Evolutionary conservation across 2,329 filamentous ascomycete genomes (phyloP).

Genomic region (Diplodia intermedia): DNA sequence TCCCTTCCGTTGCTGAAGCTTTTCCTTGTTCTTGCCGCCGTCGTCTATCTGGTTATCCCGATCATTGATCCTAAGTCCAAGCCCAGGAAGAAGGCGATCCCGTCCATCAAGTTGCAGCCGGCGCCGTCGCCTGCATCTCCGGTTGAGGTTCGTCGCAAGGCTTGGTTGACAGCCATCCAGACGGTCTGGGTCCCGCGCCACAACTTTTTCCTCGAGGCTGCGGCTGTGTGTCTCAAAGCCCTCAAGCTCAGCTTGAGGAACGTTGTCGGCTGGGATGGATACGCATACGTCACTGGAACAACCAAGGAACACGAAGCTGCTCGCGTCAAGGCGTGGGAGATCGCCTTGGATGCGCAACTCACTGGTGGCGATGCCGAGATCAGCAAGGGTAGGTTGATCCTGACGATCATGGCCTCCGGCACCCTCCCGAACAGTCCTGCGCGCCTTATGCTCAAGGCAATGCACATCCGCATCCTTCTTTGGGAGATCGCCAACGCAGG

Average conservation of each 20-base stretch:
- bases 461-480: conserved; percentile 88
- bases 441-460: conserved; percentile 86
- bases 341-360: conserved; percentile 90
- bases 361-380: conserved; percentile 90
- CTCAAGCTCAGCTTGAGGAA: conserved; percentile 82
- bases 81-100: conserved; percentile 57
- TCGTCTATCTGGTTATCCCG: conserved; percentile 64
- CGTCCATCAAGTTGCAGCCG: conserved; percentile 49
- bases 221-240: conserved; percentile 79
- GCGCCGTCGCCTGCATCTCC: conserved; percentile 79
- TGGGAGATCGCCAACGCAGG: conserved; percentile 76
- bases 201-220: conserved; percentile 83
- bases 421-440: conserved; percentile 84
- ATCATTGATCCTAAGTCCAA: conserved; percentile 65
- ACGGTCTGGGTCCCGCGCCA: conserved; percentile 90
- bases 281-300: conserved; percentile 78
- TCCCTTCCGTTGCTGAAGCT: conserved; percentile 57
- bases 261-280: conserved; percentile 76
- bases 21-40: conserved; percentile 58
- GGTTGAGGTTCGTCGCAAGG: conserved; percentile 83
- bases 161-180: conserved; percentile 92
- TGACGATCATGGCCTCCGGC: conserved; percentile 86
- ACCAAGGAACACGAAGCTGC: conserved; percentile 86
- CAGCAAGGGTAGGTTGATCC: conserved; percentile 81
- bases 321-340: conserved; percentile 89